Base-by-base conservation (phyloP, 2,329 filamentous ascomycete species). In the Sodiomyces alkalinus region DNA sequence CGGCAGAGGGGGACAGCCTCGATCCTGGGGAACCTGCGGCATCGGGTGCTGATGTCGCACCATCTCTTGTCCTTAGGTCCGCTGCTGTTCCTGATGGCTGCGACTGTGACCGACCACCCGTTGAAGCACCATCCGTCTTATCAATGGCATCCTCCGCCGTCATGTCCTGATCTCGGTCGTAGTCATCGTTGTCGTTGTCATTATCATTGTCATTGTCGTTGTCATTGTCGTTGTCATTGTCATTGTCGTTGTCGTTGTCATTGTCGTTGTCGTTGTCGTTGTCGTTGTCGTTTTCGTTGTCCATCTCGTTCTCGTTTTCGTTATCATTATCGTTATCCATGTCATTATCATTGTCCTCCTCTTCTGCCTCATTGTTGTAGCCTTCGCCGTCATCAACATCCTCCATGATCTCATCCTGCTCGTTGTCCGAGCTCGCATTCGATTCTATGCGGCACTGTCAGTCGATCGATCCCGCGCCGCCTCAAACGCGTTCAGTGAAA, bases 351-450 rank as follows among this genome's bases (percentile, higher is more conserved):
- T 50, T 45, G 12, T 51, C 43, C 6, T 50, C 47, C n/a, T 49
- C 43, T 1, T 51, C 45, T 7, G 43, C 41, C 5, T 45, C 43
- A n/a, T 47, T 47, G 25, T 51, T 46, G 10, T 51, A 49, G 9
- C 43, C 40, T 2, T 48, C 45, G 15, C 39, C 43, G 14, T 56
- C 52, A 10, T 60, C 55, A 15, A 42, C 54, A 27, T 60, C 58
- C 24, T 72, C 65, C 63, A 72, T 71, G 19, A 65, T 53, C 42
- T 73, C 67, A 39, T 74, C 68, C 32, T 58, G 37, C 19, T 51
- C 45, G 19, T 62, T 60, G 18, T 62, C 60, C 14, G 58, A 62
- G 40, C 56, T 58, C 19, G 45, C 55, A 37, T 57, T 59, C 15
- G 52, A 55, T 11, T 43, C 42, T 48, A 19, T 9, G 10, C n/a